phyloP scores from a whole-genome alignment of 2,329 filamentous ascomycete genomes.

The Fragosphaeria purpurea region DNA sequence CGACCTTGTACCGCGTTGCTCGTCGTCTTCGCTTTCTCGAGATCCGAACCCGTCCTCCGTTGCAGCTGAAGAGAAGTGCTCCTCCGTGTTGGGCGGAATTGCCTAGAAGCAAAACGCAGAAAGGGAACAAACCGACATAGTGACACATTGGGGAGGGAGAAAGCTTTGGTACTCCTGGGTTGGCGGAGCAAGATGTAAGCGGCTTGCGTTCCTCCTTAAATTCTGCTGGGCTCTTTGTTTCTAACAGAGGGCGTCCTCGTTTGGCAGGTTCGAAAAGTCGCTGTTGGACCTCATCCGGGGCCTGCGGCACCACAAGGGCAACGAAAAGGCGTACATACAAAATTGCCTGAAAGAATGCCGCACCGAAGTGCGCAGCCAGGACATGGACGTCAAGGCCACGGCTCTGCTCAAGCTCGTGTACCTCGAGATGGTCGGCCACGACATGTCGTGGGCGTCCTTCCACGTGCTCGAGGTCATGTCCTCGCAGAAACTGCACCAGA shows the following conservation, averaged over 20 bases:
- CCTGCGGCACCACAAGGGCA: conserved; percentile 88
- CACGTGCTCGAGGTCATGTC: conserved; percentile 99
- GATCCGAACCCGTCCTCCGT: no score
- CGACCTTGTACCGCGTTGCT: not conserved
- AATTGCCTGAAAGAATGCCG: conserved; percentile 92
- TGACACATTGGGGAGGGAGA: not conserved
- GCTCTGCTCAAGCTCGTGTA: conserved; percentile 93
- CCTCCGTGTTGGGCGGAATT: no score
- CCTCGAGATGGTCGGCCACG: conserved; percentile 96
- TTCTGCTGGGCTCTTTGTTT: conserved; percentile 10
- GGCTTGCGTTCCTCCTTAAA: not conserved
- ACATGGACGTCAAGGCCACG: conserved; percentile 97
- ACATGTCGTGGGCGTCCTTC: conserved; percentile 99
- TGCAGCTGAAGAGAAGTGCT: no score
- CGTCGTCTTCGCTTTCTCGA: not conserved
- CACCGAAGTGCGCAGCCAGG: conserved; percentile 79
- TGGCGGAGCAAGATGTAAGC: conserved; percentile 5
- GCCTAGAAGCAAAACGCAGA: not conserved
- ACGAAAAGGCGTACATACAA: conserved; percentile 91
- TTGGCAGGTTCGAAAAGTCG: conserved; percentile 89
- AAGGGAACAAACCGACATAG: not conserved
- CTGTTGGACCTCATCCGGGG: conserved; percentile 97
- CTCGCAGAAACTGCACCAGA: conserved; percentile 86
- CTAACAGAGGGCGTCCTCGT: not conserved
- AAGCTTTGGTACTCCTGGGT: not conserved